Conservation (phyloP, 345 rosid genomes). For the Abelmoschus esculentus region DNA sequence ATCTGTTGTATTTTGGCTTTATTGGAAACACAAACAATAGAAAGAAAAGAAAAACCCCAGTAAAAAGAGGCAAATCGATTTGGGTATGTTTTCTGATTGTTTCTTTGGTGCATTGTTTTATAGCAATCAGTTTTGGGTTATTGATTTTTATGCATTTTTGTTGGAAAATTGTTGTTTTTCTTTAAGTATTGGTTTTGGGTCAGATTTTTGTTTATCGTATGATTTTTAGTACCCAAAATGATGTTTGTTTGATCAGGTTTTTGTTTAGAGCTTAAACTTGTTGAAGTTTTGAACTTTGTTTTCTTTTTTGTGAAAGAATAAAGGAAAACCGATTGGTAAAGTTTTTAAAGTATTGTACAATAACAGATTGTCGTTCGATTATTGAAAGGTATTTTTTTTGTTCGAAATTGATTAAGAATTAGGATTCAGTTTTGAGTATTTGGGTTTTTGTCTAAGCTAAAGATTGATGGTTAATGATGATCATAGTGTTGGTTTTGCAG, state of each 20-base stretch:
- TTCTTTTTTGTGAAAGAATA: not conserved
- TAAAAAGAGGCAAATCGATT: conserved; percentile 3
- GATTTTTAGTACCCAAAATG: not conserved
- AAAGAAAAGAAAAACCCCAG: not conserved
- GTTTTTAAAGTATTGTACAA: not conserved
- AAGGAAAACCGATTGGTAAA: not conserved
- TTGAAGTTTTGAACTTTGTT: not conserved
- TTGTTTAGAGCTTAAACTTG: not conserved
- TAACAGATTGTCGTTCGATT: not conserved
- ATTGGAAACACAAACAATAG: not conserved
- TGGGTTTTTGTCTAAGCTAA: not conserved
- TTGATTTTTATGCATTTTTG: not conserved
- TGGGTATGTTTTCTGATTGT: conserved; percentile 1
- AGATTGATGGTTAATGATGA: not conserved
- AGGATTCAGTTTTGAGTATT: not conserved
- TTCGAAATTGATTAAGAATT: not conserved
- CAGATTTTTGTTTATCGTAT: conserved; percentile 12
- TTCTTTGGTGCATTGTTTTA: conserved; percentile 21
- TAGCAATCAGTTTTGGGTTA: conserved; percentile 15
- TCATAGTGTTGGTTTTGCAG: not conserved
- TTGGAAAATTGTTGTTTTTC: not conserved
- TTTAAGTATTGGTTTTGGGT: not conserved
- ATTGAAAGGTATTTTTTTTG: not conserved
- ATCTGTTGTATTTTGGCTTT: conserved; percentile 6
- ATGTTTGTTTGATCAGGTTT: conserved; percentile 8